A percentile compares a stretch with the other conserved stretches of the same genome.
These are phyloP conservation scores for Epichloe brachyelytri DNA, from an alignment of 2,329 filamentous ascomycete genomes.

Conservation along the genomic window DNA sequence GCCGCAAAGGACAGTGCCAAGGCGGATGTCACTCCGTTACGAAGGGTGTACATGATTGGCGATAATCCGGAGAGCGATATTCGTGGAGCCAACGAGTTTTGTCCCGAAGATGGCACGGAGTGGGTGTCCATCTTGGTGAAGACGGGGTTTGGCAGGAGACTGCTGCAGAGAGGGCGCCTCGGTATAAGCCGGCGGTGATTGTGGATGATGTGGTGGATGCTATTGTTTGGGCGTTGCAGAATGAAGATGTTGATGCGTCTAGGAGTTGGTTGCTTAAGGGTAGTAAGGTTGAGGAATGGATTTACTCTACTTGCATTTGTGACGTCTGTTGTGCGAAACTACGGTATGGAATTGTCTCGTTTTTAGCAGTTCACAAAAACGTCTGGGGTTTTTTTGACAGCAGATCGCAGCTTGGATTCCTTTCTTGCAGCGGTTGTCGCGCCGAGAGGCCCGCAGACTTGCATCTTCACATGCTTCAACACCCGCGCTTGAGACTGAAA, in stretches of 20 bases:
- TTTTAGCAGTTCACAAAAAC: too few species aligned
- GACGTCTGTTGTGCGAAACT: too few species aligned
- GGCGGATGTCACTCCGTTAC: slow-evolving; percentile 46
- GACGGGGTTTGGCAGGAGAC: slow-evolving; percentile 55
- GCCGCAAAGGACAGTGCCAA: slow-evolving; percentile 7
- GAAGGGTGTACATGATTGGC: slow-evolving; percentile 85
- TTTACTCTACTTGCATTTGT: too few species aligned
- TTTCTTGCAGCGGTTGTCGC: too few species aligned
- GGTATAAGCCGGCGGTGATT: slow-evolving; percentile 49
- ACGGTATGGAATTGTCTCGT: too few species aligned
- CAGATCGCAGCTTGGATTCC: too few species aligned
- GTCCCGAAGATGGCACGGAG: slow-evolving; percentile 50
- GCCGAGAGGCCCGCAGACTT: too few species aligned
- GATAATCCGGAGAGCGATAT: slow-evolving; percentile 88
- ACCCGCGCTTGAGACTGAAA: too few species aligned
- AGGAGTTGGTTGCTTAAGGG: slow-evolving; percentile 15
- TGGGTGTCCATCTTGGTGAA: slow-evolving; percentile 70
- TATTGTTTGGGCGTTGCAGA: slow-evolving; percentile 61
- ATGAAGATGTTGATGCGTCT: slow-evolving; percentile 30
- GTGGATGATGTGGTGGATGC: slow-evolving; percentile 65
- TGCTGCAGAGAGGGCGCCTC: slow-evolving; percentile 33
- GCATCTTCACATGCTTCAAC: too few species aligned
- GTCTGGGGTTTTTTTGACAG: too few species aligned
- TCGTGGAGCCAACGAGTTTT: slow-evolving; percentile 66
- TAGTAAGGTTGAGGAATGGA: too few species aligned